Conservation (phyloP, 345 rosid species). For the Salix arbutifolia region DNA sequence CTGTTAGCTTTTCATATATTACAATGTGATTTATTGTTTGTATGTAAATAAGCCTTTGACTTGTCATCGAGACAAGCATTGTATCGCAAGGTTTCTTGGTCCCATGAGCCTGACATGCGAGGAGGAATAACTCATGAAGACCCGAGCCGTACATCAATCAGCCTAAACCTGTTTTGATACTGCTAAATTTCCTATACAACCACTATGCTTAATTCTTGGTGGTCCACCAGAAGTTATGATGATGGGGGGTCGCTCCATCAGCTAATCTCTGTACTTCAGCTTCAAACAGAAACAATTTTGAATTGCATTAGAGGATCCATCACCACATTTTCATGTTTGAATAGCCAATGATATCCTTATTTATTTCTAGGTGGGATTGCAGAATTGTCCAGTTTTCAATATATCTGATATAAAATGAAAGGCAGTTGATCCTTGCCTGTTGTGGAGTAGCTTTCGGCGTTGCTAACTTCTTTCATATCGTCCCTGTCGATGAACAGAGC, state of each 20-base stretch:
- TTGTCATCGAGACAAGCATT: background rate
- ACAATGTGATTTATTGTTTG: background rate
- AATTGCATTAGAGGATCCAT: background rate
- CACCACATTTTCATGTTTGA: background rate
- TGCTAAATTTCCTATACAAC: background rate
- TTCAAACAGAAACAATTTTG: background rate
- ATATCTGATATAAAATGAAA: background rate
- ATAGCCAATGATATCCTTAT: background rate
- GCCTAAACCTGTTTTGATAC: background rate
- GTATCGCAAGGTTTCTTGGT: background rate
- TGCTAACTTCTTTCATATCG: background rate
- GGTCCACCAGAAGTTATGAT: background rate
- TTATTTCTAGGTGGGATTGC: background rate
- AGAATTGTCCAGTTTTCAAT: background rate
- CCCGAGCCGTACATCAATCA: no score
- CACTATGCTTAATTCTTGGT: background rate
- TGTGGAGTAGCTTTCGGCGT: background rate
- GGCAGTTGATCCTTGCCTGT: background rate
- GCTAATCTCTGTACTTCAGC: background rate
- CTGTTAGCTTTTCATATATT: no score
- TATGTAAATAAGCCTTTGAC: background rate
- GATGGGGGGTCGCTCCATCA: background rate
- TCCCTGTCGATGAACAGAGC: conserved; percentile 41
- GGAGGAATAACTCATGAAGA: background rate
- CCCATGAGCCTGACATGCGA: background rate